Evolutionary conservation across 2,329 filamentous ascomycete species (phyloP).

Genomic region (Pseudocercospora fijiensis): DNA sequence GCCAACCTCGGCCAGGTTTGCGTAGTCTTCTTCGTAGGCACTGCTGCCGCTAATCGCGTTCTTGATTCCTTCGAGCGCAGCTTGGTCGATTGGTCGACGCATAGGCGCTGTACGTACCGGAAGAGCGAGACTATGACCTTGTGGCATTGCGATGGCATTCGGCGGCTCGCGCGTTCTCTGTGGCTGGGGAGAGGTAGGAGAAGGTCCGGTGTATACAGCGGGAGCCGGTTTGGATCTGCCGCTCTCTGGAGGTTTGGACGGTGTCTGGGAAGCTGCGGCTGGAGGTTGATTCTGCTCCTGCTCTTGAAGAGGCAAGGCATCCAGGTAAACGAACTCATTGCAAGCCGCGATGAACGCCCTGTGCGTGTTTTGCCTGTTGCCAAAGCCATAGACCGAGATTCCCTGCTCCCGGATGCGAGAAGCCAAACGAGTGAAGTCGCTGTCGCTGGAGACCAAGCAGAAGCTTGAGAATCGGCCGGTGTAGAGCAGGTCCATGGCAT

Average conservation of each 20-base stretch:
- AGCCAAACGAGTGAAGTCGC: slow-evolving; percentile 40
- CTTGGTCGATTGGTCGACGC: slow-evolving; percentile 24
- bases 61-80: slow-evolving; percentile 22
- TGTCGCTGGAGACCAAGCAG: slow-evolving; percentile 40
- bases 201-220: background rate
- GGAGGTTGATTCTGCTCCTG: background rate
- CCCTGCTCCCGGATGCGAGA: slow-evolving; percentile 40
- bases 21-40: slow-evolving; percentile 29
- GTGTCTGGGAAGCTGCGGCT: background rate
- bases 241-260: background rate
- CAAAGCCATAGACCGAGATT: slow-evolving; percentile 39
- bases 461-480: slow-evolving; percentile 38
- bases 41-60: slow-evolving; percentile 23
- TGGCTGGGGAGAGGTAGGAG: background rate
- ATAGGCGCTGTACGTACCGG: background rate
- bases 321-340: slow-evolving; percentile 36
- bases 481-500: slow-evolving; percentile 41
- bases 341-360: slow-evolving; percentile 35
- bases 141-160: background rate
- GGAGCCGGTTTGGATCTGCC: background rate
- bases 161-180: background rate
- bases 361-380: slow-evolving; percentile 33
- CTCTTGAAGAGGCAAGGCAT: slow-evolving; percentile 24
- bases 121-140: background rate
- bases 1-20: slow-evolving; percentile 34